Percentiles rank a stretch among this genome's conserved stretches.
These are phyloP conservation scores for Jackrogersella minutella DNA, from an alignment of 495 filamentous ascomycete genomes.

Conservation along the genomic window DNA sequence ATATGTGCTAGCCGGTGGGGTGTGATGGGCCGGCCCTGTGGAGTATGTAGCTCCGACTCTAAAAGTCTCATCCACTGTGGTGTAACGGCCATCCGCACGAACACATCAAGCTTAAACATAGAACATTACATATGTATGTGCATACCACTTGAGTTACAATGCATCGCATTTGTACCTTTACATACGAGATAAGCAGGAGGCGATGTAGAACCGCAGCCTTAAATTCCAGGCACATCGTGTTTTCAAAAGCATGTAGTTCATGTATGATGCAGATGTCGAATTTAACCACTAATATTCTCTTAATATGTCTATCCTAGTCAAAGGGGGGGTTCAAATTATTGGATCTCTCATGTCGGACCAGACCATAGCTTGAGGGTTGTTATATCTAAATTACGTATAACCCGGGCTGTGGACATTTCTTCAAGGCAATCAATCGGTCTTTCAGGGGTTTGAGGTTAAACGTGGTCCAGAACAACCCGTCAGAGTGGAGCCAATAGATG, in stretches of 20 bases:
- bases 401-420: conserved; percentile 13
- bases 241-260: conserved; percentile 11
- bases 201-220: not conserved
- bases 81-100: conserved; percentile 17
- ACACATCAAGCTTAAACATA: conserved; percentile 9
- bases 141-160: not conserved
- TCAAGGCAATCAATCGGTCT: conserved; percentile 18
- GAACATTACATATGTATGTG: not conserved
- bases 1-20: not conserved
- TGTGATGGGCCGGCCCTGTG: conserved; percentile 21
- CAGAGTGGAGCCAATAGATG: conserved; percentile 11
- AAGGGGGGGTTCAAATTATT: conserved; percentile 7
- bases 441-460: not conserved
- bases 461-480: conserved; percentile 31
- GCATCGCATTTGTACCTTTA: too few relatives aligned
- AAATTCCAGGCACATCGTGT: not conserved
- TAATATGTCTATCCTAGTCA: conserved; percentile 15
- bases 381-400: conserved; percentile 13
- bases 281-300: conserved; percentile 11
- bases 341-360: conserved; percentile 8
- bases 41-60: conserved; percentile 29
- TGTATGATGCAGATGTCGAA: conserved; percentile 12
- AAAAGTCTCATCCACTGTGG: conserved; percentile 4
- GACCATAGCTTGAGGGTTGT: not conserved
- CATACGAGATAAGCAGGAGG: too few relatives aligned